Evolutionary conservation across 495 filamentous ascomycete species (phyloP).

Genomic region (Hypoxylon cercidicola): DNA sequence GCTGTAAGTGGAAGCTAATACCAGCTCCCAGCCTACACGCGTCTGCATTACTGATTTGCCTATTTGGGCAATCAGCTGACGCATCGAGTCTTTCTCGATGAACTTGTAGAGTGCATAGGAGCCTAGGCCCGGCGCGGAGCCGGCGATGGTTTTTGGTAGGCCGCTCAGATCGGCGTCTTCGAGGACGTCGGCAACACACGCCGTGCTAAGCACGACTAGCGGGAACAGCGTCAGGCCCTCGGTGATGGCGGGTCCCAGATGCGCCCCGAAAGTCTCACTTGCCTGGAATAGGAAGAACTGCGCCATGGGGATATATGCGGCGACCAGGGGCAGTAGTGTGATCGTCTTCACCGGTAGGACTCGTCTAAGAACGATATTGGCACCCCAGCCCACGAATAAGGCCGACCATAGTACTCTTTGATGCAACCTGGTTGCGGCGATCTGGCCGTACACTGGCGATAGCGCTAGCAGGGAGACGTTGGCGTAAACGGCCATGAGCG

Average conservation of each 20-base stretch:
- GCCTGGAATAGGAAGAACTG: slow-evolving; percentile 74
- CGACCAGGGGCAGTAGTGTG: slow-evolving; percentile 70
- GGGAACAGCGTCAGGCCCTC: slow-evolving; percentile 78
- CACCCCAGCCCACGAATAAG: slow-evolving; percentile 70
- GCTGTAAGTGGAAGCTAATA: slow-evolving; percentile 70
- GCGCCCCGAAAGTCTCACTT: slow-evolving; percentile 71
- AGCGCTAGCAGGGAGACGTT: slow-evolving; percentile 78
- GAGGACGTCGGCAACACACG: slow-evolving; percentile 69
- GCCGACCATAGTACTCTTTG: slow-evolving; percentile 69
- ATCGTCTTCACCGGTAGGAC: slow-evolving; percentile 53
- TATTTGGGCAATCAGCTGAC: slow-evolving; percentile 63
- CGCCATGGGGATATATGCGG: slow-evolving; percentile 75
- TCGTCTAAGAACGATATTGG: slow-evolving; percentile 60
- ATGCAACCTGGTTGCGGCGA: slow-evolving; percentile 79
- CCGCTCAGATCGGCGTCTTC: slow-evolving; percentile 67
- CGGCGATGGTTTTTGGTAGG: slow-evolving; percentile 64
- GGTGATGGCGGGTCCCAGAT: slow-evolving; percentile 77
- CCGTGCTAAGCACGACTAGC: slow-evolving; percentile 72
- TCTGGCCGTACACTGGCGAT: slow-evolving; percentile 86
- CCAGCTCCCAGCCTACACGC: slow-evolving; percentile 74
- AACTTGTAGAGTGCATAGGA: slow-evolving; percentile 72
- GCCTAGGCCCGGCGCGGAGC: slow-evolving; percentile 67
- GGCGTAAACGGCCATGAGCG: slow-evolving; percentile 77
- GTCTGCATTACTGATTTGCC: slow-evolving; percentile 72
- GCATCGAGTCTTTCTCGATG: slow-evolving; percentile 62